Conservation (phyloP, 768 basidiomycete species). For the Psilocybe azurescens region DNA sequence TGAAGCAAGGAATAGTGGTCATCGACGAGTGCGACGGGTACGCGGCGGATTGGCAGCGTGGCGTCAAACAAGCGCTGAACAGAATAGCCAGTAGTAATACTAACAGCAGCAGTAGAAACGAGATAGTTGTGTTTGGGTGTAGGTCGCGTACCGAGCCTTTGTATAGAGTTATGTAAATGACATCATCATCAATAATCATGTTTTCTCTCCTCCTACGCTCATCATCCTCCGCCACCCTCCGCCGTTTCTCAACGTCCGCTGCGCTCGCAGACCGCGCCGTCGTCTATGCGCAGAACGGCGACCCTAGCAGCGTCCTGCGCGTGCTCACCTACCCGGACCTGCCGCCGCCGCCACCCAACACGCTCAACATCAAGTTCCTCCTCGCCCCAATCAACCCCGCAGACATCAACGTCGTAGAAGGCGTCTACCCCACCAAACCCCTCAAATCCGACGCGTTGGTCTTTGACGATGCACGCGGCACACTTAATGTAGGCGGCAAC, state of each 20-base stretch:
- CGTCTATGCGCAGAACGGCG: constrained; percentile 65
- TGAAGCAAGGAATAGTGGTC: constrained; percentile 40
- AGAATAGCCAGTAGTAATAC: not conserved
- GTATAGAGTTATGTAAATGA: constrained; percentile 7
- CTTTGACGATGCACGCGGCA: constrained; percentile 31
- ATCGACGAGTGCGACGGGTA: constrained; percentile 34
- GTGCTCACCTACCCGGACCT: constrained; percentile 55
- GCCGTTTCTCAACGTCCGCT: constrained; percentile 36
- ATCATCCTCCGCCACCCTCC: constrained; percentile 8
- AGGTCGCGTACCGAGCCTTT: constrained; percentile 1
- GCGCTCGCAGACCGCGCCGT: constrained; percentile 59
- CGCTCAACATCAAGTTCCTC: constrained; percentile 69
- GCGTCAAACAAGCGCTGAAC: constrained; percentile 10
- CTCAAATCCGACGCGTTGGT: constrained; percentile 39
- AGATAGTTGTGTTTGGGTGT: constrained; percentile 41
- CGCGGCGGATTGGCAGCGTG: constrained; percentile 9
- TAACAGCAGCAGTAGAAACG: constrained; percentile 44
- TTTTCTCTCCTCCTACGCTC: constrained; percentile 26
- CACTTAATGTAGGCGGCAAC: constrained; percentile 72
- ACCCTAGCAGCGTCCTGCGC: constrained; percentile 64
- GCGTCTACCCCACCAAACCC: constrained; percentile 79
- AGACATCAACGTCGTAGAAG: constrained; percentile 82
- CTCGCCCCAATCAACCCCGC: constrained; percentile 83
- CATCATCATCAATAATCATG: constrained; percentile 15
- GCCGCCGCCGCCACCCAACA: constrained; percentile 56